Evolutionary conservation across 257 asterid species (phyloP).

Genomic region (Perilla frutescens): DNA sequence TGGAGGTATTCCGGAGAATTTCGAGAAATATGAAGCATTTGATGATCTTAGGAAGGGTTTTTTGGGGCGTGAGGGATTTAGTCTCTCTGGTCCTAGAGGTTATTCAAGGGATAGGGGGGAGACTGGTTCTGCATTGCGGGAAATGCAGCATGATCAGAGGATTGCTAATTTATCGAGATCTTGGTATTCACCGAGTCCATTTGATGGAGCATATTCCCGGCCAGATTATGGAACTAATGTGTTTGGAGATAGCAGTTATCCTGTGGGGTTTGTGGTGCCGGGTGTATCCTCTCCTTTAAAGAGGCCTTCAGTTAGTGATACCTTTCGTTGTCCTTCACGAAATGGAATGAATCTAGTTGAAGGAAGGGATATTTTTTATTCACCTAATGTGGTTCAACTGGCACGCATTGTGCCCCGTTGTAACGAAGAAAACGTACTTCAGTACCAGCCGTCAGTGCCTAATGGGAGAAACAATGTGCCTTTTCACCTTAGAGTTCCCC

Average conservation of each 20-base stretch:
- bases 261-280: conserved; percentile 42
- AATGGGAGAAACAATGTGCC: conserved; percentile 47
- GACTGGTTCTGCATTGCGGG: conserved; percentile 39
- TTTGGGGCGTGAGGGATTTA: conserved; percentile 44
- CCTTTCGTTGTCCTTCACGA: conserved; percentile 34
- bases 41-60: conserved; percentile 39
- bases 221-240: conserved; percentile 40
- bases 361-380: conserved; percentile 36
- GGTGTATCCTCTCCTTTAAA: conserved; percentile 40
- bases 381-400: conserved; percentile 42
- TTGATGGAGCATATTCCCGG: conserved; percentile 41
- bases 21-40: conserved; percentile 39
- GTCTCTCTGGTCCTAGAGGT: conserved; percentile 41
- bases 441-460: conserved; percentile 34
- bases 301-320: conserved; percentile 47
- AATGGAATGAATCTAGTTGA: conserved; percentile 45
- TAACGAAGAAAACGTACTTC: conserved; percentile 38
- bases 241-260: conserved; percentile 36
- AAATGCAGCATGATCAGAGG: conserved; percentile 44
- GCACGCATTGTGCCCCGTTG: conserved; percentile 35
- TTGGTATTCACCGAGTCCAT: conserved; percentile 30
- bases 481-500: conserved; percentile 44
- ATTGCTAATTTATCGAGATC: conserved; percentile 42
- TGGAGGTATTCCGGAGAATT: conserved; percentile 36
- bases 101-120: conserved; percentile 43